Conservation (phyloP, 305 asterid genomes). For the Vinca major region DNA sequence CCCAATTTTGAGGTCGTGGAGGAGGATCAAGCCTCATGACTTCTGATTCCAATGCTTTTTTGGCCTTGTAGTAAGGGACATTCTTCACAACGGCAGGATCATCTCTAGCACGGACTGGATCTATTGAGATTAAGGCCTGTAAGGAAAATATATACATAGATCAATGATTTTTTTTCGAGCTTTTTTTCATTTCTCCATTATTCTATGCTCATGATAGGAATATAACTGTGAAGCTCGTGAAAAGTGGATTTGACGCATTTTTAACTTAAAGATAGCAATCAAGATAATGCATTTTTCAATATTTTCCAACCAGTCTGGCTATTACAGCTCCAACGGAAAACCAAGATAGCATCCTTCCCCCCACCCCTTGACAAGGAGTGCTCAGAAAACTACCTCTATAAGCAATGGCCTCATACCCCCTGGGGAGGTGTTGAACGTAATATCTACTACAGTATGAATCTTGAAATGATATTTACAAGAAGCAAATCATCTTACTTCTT, state of each 20-base stretch:
- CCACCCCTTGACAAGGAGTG: background rate
- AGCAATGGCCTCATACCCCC: background rate
- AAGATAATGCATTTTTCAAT: background rate
- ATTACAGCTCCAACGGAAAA: background rate
- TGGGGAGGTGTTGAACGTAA: background rate
- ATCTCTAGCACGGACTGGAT: conserved; percentile 81
- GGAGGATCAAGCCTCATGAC: conserved; percentile 84
- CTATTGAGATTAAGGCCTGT: conserved; percentile 86
- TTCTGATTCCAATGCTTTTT: conserved; percentile 78
- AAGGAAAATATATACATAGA: conserved; percentile 6
- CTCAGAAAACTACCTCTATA: background rate
- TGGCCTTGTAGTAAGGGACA: conserved; percentile 67
- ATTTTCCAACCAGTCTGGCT: background rate
- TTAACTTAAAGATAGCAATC: background rate
- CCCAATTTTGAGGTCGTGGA: conserved; percentile 82
- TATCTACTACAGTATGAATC: background rate
- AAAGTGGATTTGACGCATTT: background rate
- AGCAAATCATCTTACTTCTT: conserved; percentile 48
- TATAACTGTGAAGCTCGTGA: background rate
- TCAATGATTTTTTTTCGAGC: background rate
- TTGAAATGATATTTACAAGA: background rate
- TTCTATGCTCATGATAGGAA: background rate
- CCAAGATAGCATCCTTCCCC: conserved; percentile 1
- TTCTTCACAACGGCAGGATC: conserved; percentile 80
- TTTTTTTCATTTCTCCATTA: background rate